phyloP scores from a whole-genome alignment of 768 basidiomycete species.

The Boletus huronensis region DNA sequence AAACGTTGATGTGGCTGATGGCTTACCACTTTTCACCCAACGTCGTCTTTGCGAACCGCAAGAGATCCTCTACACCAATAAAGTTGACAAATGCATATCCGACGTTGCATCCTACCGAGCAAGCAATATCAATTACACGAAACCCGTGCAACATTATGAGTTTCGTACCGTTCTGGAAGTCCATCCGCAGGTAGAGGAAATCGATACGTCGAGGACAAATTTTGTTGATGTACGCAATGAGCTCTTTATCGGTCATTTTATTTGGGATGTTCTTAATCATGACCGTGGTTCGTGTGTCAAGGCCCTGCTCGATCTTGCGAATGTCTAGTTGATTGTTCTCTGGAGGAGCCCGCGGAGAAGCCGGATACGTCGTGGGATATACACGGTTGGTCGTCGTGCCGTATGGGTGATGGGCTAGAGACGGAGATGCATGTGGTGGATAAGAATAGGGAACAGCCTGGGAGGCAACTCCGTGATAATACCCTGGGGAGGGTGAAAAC shows the following conservation, averaged over 20 bases:
- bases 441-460: conserved; percentile 28
- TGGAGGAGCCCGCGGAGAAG: conserved; percentile 27
- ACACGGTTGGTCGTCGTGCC: conserved; percentile 15
- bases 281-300: conserved; percentile 78
- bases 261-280: conserved; percentile 95
- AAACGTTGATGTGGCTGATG: neutral
- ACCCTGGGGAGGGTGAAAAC: conserved; percentile 25
- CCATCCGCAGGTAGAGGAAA: conserved; percentile 86
- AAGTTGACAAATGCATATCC: conserved; percentile 91
- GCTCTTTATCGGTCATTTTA: conserved; percentile 78
- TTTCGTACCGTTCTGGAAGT: conserved; percentile 70
- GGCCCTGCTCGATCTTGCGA: conserved; percentile 67
- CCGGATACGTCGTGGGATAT: conserved; percentile 22
- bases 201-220: conserved; percentile 78
- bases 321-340: conserved; percentile 64
- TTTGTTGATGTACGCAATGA: conserved; percentile 62
- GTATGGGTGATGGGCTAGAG: conserved; percentile 21
- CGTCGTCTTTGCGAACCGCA: conserved; percentile 68
- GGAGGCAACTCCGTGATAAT: conserved; percentile 25
- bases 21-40: conserved; percentile 80
- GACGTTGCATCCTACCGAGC: conserved; percentile 63
- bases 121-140: conserved; percentile 2
- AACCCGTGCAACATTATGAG: neutral
- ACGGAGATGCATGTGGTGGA: conserved; percentile 24
- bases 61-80: conserved; percentile 70